These are phyloP conservation scores for Entonaema liquescens DNA, from an alignment of 495 filamentous ascomycete genomes.

Conservation along the genomic window DNA sequence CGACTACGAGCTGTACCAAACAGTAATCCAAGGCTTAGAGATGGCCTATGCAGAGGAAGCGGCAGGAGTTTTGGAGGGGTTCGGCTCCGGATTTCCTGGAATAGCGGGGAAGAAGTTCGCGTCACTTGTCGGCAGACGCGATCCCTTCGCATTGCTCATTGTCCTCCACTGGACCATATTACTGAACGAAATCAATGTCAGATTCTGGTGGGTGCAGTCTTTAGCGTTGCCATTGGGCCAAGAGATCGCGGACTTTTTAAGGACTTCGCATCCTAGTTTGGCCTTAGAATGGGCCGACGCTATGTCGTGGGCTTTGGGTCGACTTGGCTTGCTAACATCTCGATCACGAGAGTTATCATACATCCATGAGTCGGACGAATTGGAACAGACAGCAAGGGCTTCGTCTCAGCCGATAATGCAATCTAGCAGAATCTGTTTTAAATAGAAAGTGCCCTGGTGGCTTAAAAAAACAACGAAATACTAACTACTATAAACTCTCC, in stretches of 20 bases:
- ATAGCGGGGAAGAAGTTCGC: slow-evolving; percentile 41
- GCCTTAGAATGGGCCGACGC: slow-evolving; percentile 27
- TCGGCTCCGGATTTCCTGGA: slow-evolving; percentile 38
- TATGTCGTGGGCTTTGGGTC: slow-evolving; percentile 15
- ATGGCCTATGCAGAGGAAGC: slow-evolving; percentile 44
- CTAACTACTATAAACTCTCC: neutral
- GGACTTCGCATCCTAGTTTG: slow-evolving; percentile 5
- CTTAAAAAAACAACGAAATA: neutral
- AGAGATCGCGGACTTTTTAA: slow-evolving; percentile 38
- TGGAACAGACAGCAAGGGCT: neutral
- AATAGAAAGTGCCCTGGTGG: neutral
- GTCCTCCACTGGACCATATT: slow-evolving; percentile 47
- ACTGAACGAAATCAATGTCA: slow-evolving; percentile 20
- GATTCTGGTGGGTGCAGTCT: slow-evolving; percentile 31
- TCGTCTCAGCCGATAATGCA: neutral
- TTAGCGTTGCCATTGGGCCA: slow-evolving; percentile 18
- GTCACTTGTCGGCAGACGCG: slow-evolving; percentile 36
- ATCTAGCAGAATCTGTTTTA: neutral
- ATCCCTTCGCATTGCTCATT: slow-evolving; percentile 49
- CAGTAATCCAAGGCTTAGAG: slow-evolving; percentile 32
- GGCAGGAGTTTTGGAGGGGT: slow-evolving; percentile 38
- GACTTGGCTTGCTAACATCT: slow-evolving; percentile 6
- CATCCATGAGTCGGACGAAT: neutral
- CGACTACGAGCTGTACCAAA: slow-evolving; percentile 32
- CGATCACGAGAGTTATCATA: slow-evolving; percentile 15